Percentiles rank a stretch among this genome's conserved stretches.
Evolutionary conservation across 371 early-diverging fungal genomes (phyloP).

Genomic region (Coemansia sp.): DNA sequence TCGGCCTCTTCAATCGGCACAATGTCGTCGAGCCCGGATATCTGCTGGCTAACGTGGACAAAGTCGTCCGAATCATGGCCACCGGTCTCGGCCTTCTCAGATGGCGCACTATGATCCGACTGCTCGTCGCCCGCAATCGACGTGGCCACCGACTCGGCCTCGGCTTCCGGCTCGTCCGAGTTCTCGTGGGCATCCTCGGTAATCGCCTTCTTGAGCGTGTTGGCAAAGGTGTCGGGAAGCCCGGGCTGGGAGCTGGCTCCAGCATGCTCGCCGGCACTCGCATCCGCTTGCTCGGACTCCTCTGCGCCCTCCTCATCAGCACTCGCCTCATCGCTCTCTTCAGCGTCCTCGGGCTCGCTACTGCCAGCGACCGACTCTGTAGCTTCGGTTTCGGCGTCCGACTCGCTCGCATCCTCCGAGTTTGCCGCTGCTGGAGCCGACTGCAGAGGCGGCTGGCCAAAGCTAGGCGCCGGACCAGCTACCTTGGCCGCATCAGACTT

Average conservation of each 20-base stretch:
- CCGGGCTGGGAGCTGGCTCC: background rate
- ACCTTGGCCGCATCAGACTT: background rate
- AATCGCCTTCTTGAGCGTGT: slow-evolving; percentile 7
- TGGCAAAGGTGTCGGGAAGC: slow-evolving; percentile 5
- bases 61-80: slow-evolving; percentile 42
- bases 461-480: background rate
- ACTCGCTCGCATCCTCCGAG: background rate
- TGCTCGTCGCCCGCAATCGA: background rate
- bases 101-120: background rate
- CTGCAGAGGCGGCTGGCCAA: background rate
- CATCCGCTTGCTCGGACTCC: background rate
- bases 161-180: background rate
- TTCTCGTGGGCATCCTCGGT: background rate
- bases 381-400: background rate
- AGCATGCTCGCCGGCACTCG: background rate
- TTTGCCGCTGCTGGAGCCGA: background rate
- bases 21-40: slow-evolving; percentile 12
- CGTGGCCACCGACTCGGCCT: background rate
- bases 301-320: background rate
- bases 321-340: background rate
- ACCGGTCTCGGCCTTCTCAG: background rate
- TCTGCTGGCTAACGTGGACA: slow-evolving; percentile 37
- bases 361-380: background rate
- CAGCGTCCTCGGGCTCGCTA: too few species aligned
- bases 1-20: background rate